Percentiles rank a stretch among this genome's conserved stretches.
Conservation (phyloP, 495 filamentous ascomycete genomes). For the Talaromyces adpressus region DNA sequence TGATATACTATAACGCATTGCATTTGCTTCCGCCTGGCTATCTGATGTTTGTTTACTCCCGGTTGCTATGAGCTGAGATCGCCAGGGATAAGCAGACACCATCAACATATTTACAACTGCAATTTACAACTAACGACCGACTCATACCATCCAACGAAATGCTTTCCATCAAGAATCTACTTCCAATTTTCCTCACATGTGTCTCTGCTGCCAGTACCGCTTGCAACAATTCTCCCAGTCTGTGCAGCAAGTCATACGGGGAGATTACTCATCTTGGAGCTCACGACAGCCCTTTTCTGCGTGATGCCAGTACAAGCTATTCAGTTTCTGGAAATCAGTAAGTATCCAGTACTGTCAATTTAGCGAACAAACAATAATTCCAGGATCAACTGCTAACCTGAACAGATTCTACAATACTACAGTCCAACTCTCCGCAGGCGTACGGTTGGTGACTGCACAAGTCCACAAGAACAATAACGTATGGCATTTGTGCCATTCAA, state of each 20-base stretch:
- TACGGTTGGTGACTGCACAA: conserved; percentile 65
- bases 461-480: conserved; percentile 53
- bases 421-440: conserved; percentile 60
- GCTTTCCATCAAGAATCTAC: conserved; percentile 7
- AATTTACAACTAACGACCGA: not conserved
- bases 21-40: not conserved
- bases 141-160: not conserved
- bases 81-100: not conserved
- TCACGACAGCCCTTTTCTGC: conserved; percentile 56
- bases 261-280: conserved; percentile 59
- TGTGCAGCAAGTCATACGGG: conserved; percentile 53
- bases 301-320: conserved; percentile 42
- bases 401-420: conserved; percentile 59
- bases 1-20: not conserved
- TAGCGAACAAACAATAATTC: not conserved
- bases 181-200: conserved; percentile 25
- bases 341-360: conserved; percentile 5
- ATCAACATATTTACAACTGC: not conserved
- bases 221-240: conserved; percentile 57
- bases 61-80: not conserved
- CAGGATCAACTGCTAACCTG: not conserved
- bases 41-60: not conserved
- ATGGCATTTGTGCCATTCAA: conserved; percentile 61
- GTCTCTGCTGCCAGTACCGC: conserved; percentile 30
- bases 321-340: conserved; percentile 58